Evolutionary conservation across 805 yeast genomes (phyloP), one percentile per base, ranked within the genome.

Genomic region (Hanseniaspora lachancei): DNA sequence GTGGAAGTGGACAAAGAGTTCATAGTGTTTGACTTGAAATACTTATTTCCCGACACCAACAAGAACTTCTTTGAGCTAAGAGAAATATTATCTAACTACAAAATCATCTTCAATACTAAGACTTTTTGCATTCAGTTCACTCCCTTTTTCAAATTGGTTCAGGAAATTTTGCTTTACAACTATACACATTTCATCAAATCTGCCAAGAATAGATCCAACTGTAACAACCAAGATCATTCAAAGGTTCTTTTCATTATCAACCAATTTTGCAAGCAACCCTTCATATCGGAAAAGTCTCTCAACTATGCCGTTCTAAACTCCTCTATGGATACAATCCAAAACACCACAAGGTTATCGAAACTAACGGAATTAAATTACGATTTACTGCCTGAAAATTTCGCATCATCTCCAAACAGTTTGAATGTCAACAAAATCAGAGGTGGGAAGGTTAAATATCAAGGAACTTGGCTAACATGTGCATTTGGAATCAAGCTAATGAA

Each of bases 401-500:
- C 38, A 7, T 12, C 8, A 24, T 18, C 43, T 18, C 2, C 29
- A 1, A 43, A 35, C 3, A 46, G 61, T 5, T 56, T 63, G 5
- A 60, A 67, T 15, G 64, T 72, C 36, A 79, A 79, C 62, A 77
- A 96, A 51, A 87, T 89, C 16, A 73, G 96, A 55, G 97, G 97
- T 48, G 97, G 96, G 2, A 87, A 80, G 63, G 75, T 89, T 60
- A 88, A 88, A 72, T 87, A 89, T 60, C 97, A 89, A 70, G 97
- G 97, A 4, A 87, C 96, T 9, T 89, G 96, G 96, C 70, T 88
- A 41, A 91, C 95, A 1, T 83, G 70, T 63, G 77, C 76, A 10
- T 72, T 85, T 51, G 88, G 95, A 24, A 75, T 74, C 58, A 70
- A 77, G 35, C 71, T 89, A 54, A 91, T 71, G 82, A 55, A 78